Percentiles rank a stretch among this genome's conserved stretches.
Conservation (phyloP, 805 yeast species). For the Pichia occidentalis region DNA sequence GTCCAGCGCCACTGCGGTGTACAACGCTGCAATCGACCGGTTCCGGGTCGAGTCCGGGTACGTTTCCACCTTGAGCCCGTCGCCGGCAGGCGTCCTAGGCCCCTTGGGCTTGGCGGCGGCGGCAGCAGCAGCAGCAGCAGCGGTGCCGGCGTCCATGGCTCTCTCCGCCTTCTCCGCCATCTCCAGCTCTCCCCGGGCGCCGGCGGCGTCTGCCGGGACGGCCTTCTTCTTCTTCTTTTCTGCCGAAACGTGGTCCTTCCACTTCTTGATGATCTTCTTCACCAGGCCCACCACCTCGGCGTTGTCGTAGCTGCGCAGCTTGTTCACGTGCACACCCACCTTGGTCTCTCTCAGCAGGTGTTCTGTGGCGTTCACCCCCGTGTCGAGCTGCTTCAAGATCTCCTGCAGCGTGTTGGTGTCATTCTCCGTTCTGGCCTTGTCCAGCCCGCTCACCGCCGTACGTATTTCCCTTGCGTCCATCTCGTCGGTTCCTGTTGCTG, state of each 20-base stretch:
- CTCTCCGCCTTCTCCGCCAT: slow-evolving; percentile 41
- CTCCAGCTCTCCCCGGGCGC: too few relatives aligned
- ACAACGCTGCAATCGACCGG: slow-evolving; percentile 74
- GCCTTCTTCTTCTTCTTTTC: slow-evolving; percentile 39
- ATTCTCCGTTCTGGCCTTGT: slow-evolving; percentile 43
- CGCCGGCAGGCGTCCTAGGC: slow-evolving; percentile 75
- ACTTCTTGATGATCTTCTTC: slow-evolving; percentile 70
- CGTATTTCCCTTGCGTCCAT: slow-evolving; percentile 59
- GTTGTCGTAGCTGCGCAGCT: slow-evolving; percentile 63
- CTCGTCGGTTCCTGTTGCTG: slow-evolving; percentile 49
- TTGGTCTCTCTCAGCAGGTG: slow-evolving; percentile 83
- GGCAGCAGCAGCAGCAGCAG: slow-evolving; percentile 6
- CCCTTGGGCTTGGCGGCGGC: slow-evolving; percentile 28
- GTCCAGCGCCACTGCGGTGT: slow-evolving; percentile 84
- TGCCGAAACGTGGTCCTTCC: slow-evolving; percentile 84
- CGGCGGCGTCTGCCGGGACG: neutral
- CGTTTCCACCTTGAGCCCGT: slow-evolving; percentile 64
- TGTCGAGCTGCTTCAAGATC: slow-evolving; percentile 57
- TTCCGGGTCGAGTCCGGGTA: slow-evolving; percentile 79
- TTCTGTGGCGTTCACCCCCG: slow-evolving; percentile 78
- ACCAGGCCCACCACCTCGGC: slow-evolving; percentile 66
- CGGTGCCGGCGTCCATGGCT: neutral
- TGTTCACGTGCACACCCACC: slow-evolving; percentile 95
- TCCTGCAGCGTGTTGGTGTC: slow-evolving; percentile 60
- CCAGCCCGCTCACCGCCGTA: slow-evolving; percentile 63